Conservation (phyloP, 2,329 filamentous ascomycete species). For the Sporothrix euskadiensis region DNA sequence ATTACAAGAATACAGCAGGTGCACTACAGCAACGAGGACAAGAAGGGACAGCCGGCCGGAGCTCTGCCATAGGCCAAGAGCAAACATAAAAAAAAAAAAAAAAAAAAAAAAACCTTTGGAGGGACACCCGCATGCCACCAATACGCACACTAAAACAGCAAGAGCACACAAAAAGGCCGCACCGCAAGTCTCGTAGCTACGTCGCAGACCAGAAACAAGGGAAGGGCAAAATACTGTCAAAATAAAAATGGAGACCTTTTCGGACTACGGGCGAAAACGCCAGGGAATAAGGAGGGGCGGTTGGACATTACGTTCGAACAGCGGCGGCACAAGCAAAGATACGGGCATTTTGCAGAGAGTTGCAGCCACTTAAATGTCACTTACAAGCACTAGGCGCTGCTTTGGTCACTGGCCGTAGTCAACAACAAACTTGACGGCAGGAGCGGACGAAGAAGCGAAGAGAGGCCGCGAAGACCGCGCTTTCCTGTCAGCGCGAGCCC, state of each 20-base stretch:
- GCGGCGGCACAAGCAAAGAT: neutral
- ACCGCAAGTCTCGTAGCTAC: conserved; percentile 27
- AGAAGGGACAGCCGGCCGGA: neutral
- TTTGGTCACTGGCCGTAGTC: neutral
- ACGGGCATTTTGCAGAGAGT: neutral
- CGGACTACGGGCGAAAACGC: conserved; percentile 19
- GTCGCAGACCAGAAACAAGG: conserved; percentile 25
- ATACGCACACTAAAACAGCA: conserved; percentile 21
- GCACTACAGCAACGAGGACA: conserved; percentile 1
- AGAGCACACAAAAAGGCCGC: conserved; percentile 25
- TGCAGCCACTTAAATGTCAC: neutral
- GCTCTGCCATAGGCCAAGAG: conserved; percentile 3
- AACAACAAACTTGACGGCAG: neutral
- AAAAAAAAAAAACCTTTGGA: neutral
- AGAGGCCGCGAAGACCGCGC: neutral
- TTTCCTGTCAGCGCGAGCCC: conserved; percentile 8
- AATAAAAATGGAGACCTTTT: conserved; percentile 19
- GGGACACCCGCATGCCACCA: neutral
- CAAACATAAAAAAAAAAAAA: neutral
- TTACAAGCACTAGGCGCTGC: neutral
- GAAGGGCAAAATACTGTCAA: neutral
- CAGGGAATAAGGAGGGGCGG: conserved; percentile 11
- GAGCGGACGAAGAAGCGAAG: conserved; percentile 13
- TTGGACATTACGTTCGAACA: neutral
- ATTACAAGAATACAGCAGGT: neutral